Conservation (phyloP, 2,329 filamentous ascomycete species). For the Epicoccum nigrum region DNA sequence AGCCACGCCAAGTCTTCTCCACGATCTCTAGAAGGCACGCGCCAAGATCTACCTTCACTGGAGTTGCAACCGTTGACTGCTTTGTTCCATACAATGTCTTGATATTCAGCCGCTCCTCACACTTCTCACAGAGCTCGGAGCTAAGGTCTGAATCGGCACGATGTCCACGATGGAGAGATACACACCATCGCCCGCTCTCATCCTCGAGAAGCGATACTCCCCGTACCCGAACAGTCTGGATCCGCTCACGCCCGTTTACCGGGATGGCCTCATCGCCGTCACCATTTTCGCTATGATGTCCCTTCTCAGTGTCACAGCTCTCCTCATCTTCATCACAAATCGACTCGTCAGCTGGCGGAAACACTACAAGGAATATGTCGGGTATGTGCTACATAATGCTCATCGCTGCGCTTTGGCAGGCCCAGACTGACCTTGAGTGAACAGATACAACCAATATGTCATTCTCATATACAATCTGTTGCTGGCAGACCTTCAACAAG, state of each 20-base stretch:
- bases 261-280: conserved; percentile 55
- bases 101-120: conserved; percentile 9
- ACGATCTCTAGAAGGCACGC: conserved; percentile 4
- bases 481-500: conserved; percentile 60
- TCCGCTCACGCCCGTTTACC: conserved; percentile 36
- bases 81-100: conserved; percentile 26
- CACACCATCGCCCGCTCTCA: conserved; percentile 14
- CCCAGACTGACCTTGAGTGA: not conserved
- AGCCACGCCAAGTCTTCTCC: conserved; percentile 4
- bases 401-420: not conserved
- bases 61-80: conserved; percentile 6
- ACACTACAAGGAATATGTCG: conserved; percentile 56
- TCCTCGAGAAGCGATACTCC: conserved; percentile 25
- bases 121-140: not conserved
- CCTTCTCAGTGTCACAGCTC: conserved; percentile 50
- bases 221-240: conserved; percentile 40
- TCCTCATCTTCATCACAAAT: conserved; percentile 58
- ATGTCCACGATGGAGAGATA: conserved; percentile 17
- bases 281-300: conserved; percentile 56
- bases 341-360: conserved; percentile 58
- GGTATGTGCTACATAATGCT: conserved; percentile 19
- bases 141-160: not conserved
- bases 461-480: conserved; percentile 61
- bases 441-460: conserved; percentile 59
- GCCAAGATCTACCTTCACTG: conserved; percentile 2